Evolutionary conservation across 139 green algal species (phyloP).

Genomic region (Yamagishiella unicocca): DNA sequence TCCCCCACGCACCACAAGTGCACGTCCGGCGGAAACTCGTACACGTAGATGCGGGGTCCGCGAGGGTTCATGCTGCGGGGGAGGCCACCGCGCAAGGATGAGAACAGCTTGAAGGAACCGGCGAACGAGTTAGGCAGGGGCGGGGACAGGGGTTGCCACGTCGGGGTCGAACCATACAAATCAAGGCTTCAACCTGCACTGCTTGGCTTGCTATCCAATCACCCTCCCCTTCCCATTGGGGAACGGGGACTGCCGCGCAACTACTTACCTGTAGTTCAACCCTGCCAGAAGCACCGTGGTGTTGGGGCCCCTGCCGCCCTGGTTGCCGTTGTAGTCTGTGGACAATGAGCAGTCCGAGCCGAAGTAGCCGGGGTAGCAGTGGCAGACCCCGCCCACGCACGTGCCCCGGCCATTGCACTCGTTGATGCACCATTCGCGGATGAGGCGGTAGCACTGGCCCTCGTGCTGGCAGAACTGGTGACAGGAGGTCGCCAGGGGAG

Average conservation of each 20-base stretch:
- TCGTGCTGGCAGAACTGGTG: slow-evolving; percentile 24
- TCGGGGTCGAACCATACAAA: too few species aligned
- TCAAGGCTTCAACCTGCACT: too few species aligned
- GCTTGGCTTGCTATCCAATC: too few species aligned
- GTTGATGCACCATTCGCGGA: slow-evolving; percentile 41
- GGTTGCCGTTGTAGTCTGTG: not conserved
- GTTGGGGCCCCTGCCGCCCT: not conserved
- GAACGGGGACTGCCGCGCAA: too few species aligned
- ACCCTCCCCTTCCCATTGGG: too few species aligned
- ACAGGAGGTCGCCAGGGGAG: slow-evolving; percentile 16
- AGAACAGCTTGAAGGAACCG: too few species aligned
- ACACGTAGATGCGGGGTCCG: slow-evolving; percentile 34
- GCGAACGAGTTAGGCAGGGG: too few species aligned
- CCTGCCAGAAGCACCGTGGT: slow-evolving; percentile 21
- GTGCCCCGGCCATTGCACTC: slow-evolving; percentile 27
- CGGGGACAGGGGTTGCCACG: not conserved
- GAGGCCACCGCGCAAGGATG: not conserved
- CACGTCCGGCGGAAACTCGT: slow-evolving; percentile 43
- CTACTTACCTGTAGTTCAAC: slow-evolving; percentile 13
- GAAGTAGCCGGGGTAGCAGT: slow-evolving; percentile 43
- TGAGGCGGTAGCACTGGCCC: slow-evolving; percentile 7
- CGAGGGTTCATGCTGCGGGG: slow-evolving; percentile 8
- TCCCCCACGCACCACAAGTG: slow-evolving; percentile 11
- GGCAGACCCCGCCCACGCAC: slow-evolving; percentile 35
- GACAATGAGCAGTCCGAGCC: slow-evolving; percentile 32